Percentiles rank a stretch among this genome's conserved stretches.
Conservation (phyloP, 2,329 filamentous ascomycete genomes). For the Pyrenochaeta sp. region DNA sequence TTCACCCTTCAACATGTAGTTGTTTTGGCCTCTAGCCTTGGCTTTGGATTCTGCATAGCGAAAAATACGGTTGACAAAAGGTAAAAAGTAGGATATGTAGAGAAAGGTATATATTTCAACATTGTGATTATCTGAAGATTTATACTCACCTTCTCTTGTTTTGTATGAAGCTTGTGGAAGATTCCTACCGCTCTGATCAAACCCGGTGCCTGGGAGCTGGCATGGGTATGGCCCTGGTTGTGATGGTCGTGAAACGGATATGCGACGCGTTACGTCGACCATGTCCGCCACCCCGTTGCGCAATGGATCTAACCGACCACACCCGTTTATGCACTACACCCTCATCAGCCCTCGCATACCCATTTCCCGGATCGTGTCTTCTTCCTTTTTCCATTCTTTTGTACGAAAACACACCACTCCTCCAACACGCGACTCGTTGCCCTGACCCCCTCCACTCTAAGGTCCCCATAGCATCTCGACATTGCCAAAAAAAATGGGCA, state of each 20-base stretch:
- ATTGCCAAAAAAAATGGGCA: background rate
- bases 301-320: too few relatives aligned
- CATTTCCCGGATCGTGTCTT: background rate
- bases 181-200: background rate
- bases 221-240: background rate
- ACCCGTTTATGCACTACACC: background rate
- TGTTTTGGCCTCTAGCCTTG: background rate
- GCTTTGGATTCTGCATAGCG: slow-evolving; percentile 12
- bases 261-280: slow-evolving; percentile 13
- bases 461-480: too few relatives aligned
- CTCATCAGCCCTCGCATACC: background rate
- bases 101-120: too few relatives aligned
- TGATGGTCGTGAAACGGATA: slow-evolving; percentile 12
- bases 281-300: too few relatives aligned
- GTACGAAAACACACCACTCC: background rate
- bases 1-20: slow-evolving; percentile 1
- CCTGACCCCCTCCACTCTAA: too few relatives aligned
- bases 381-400: background rate
- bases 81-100: background rate
- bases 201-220: background rate
- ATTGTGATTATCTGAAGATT: too few relatives aligned
- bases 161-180: background rate
- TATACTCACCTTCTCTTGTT: background rate
- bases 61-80: background rate
- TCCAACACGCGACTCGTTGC: background rate